Base-by-base conservation (phyloP, 345 rosid species). In the Sisymbrium irio region DNA sequence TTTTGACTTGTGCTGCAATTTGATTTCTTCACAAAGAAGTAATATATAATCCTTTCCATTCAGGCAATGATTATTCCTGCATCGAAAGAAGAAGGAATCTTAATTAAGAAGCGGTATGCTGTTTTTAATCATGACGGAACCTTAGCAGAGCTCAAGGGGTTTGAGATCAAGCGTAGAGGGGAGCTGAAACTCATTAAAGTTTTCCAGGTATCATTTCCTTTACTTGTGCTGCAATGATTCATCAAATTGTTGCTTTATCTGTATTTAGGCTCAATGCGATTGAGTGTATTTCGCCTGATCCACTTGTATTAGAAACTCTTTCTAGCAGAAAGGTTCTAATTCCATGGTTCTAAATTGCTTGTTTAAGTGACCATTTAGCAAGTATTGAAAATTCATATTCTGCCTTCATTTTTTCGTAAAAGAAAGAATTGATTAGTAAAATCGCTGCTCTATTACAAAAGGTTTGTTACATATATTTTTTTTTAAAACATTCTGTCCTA, bases 1-100 rank as follows among this genome's bases (percentile, higher is more conserved):
- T 58, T 42, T 77, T 51, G 20, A 54, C 62, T 28, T 39, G 14
- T 20, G 64, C 72, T 74, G 77, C 39, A 11, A 58, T 17, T 57
- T 66, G 37, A 22, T 76, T 58, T 81, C 69, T 20, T 58, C 58
- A 20, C 55, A 79, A 44, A 25, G 3, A 27, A 53, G n/a, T 30
- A 41, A 11, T 56, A 25, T 65, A 35, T 47, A 20, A 75, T 36
- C 51, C 67, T 49, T 40, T 73, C 72, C 62, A 40, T 69, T 75
- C 72, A 91, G 98, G 98, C 98, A 69, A 94, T 94, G 98, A 94
- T 94, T 82, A 79, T 94, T 75, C 98, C 97, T 80, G 97, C 98
- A 71, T 94, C 98, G n/a, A 94, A 94, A 80, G 98, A 94, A 80
- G 96, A 94, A 77, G 96, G 97, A 58, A 87, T 91, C 77, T 82